A percentile compares a stretch with the other conserved stretches of the same genome.
Evolutionary conservation across 2,329 filamentous ascomycete species (phyloP).

Genomic region (Fusarium armeniacum): DNA sequence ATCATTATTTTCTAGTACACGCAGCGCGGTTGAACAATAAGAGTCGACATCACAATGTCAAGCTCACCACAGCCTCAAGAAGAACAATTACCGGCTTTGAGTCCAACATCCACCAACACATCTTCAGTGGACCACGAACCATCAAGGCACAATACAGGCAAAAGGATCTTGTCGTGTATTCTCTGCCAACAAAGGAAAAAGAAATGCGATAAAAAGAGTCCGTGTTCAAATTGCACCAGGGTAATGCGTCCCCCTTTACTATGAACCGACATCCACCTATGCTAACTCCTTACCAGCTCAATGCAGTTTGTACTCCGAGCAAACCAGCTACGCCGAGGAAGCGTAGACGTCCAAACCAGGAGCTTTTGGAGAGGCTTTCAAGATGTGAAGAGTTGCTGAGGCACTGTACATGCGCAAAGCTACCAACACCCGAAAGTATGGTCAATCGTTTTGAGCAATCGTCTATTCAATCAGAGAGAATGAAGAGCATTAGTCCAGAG

Average conservation of each 20-base stretch:
- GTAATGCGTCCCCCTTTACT: slow-evolving; percentile 8
- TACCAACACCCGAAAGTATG: slow-evolving; percentile 31
- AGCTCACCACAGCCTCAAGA: slow-evolving; percentile 17
- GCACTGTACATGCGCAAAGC: slow-evolving; percentile 46
- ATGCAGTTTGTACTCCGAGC: slow-evolving; percentile 48
- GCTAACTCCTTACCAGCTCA: slow-evolving; percentile 37
- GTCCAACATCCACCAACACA: slow-evolving; percentile 24
- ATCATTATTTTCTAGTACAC: neutral
- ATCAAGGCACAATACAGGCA: slow-evolving; percentile 29
- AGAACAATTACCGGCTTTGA: slow-evolving; percentile 18
- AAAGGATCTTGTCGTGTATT: slow-evolving; percentile 48
- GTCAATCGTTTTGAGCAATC: slow-evolving; percentile 30
- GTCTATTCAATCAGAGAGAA: slow-evolving; percentile 19
- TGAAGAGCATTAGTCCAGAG: slow-evolving; percentile 19
- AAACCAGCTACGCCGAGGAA: slow-evolving; percentile 51
- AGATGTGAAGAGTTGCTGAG: slow-evolving; percentile 39
- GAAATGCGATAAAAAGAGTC: slow-evolving; percentile 52
- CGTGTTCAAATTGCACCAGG: slow-evolving; percentile 52
- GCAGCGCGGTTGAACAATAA: neutral
- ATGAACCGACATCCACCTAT: too few species aligned
- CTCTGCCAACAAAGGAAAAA: slow-evolving; percentile 54
- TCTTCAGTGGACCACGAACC: slow-evolving; percentile 22
- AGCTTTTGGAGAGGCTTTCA: slow-evolving; percentile 41
- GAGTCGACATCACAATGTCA: slow-evolving; percentile 27
- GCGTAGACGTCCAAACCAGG: slow-evolving; percentile 50